phyloP scores from a whole-genome alignment of 1,139 yeast genomes.

The Yamadazyma atmosphaerica region DNA sequence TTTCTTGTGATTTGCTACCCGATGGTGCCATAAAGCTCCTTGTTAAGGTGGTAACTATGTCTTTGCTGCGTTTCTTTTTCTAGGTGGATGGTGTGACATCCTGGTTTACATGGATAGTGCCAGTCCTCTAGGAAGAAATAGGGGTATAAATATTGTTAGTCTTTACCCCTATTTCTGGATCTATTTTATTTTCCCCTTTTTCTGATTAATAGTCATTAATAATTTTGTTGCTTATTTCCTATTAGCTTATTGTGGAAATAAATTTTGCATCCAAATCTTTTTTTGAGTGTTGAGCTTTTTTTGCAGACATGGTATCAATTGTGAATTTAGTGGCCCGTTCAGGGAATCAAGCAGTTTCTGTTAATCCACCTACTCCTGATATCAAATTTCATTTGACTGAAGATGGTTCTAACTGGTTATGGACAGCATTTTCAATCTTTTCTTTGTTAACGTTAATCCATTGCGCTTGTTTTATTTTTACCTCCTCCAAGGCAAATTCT shows the following conservation, averaged over 20 bases:
- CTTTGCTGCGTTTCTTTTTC: too few species aligned
- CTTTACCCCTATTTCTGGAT: constrained; percentile 3
- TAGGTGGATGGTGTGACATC: too few species aligned
- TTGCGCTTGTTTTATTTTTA: constrained; percentile 37
- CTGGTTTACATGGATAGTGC: too few species aligned
- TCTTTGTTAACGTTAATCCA: constrained; percentile 43
- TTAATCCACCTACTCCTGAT: constrained; percentile 44
- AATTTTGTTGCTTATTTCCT: background rate
- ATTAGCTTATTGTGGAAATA: background rate
- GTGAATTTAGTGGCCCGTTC: constrained; percentile 18
- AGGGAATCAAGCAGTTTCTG: constrained; percentile 47
- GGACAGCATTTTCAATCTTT: constrained; percentile 62
- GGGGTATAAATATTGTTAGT: background rate
- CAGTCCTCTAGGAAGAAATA: background rate
- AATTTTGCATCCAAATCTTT: constrained; percentile 4
- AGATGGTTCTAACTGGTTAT: constrained; percentile 70
- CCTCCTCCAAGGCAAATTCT: constrained; percentile 33
- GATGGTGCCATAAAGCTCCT: too few species aligned
- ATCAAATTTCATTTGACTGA: constrained; percentile 53
- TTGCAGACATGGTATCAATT: constrained; percentile 13
- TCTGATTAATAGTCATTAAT: background rate
- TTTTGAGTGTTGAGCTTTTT: background rate
- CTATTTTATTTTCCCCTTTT: background rate
- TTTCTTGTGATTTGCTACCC: too few species aligned
- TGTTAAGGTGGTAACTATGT: too few species aligned